A percentile compares a stretch with the other conserved stretches of the same genome.
phyloP scores from a whole-genome alignment of 2,329 filamentous ascomycete genomes.

The Curvularia lunata region DNA sequence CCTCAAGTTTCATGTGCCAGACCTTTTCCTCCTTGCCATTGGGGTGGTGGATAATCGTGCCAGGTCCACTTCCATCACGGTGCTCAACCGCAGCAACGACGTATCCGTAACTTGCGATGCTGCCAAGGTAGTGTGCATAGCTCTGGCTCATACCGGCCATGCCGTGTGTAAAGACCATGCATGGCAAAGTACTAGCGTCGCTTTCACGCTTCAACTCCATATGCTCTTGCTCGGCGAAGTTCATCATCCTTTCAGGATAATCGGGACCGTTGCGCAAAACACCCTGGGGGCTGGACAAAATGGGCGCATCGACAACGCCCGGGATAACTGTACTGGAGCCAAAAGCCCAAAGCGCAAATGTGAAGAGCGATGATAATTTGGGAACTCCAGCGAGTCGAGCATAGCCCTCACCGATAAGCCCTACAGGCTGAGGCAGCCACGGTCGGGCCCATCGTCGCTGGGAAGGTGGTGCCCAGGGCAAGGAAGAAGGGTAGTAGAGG shows the following conservation, averaged over 20 bases:
- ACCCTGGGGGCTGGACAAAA: constrained; percentile 38
- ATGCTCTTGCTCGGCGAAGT: constrained; percentile 28
- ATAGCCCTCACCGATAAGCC: constrained; percentile 53
- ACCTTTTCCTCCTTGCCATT: constrained; percentile 44
- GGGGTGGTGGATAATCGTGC: constrained; percentile 49
- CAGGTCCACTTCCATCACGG: constrained; percentile 55
- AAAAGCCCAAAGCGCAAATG: constrained; percentile 51
- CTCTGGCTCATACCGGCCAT: constrained; percentile 55
- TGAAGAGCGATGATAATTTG: constrained; percentile 45
- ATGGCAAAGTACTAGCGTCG: constrained; percentile 45
- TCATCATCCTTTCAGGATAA: constrained; percentile 25
- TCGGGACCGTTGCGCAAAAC: constrained; percentile 29
- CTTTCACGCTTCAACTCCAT: constrained; percentile 36
- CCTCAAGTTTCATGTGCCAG: constrained; percentile 47
- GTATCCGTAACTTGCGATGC: constrained; percentile 55
- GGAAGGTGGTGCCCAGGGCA: constrained; percentile 25
- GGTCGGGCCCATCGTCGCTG: constrained; percentile 47
- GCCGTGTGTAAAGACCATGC: constrained; percentile 56
- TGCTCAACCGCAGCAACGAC: constrained; percentile 57
- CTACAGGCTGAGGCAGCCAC: constrained; percentile 55
- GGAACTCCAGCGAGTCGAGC: constrained; percentile 51
- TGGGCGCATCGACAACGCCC: constrained; percentile 52
- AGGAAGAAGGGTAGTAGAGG: constrained; percentile 53
- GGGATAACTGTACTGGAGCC: constrained; percentile 53
- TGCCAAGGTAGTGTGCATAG: constrained; percentile 56